Base-by-base conservation (phyloP, 257 asterid species). In the Agastache rugosa region DNA sequence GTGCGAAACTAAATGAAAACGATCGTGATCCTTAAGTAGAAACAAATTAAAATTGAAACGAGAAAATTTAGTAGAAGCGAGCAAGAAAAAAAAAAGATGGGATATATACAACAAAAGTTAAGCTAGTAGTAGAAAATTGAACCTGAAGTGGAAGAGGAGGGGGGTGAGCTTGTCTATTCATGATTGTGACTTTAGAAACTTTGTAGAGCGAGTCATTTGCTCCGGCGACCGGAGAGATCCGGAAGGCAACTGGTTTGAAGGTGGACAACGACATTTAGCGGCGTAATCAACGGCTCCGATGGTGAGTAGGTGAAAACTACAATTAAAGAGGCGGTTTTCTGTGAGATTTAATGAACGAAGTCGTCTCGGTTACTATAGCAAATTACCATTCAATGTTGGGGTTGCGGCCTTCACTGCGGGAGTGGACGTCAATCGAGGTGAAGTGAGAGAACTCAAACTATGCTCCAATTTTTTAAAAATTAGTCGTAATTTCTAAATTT, bases 111-210 rank as follows among this genome's bases (percentile, higher is more conserved):
- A 37, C 42, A 54, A 41, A 55, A 39, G 35, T 5, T 27, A 34
- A 50, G 67, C 58, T 41, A 63, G 22, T 34, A 55, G 17, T 44
- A 48, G 61, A 29, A 63, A 64, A 55, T 31, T 7, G 72, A 79
- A 87, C 87, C 85, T 85, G 82, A 31, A 78, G 69, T 45, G 67
- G 45, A 54, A 78, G 69, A 53, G 67, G 45, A 54, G 84, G 45
- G 45, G 82, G 77, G 34, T n/a, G 81, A 74, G 79, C 58, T 50
- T 45, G 76, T 67, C 3, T 71, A 16, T 77, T 72, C 59, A 74
- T 72, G 74, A 72, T 62, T 41, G 37, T 31, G 69, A 77, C 75
- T 41, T 25, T 85, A 11, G 87, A 67, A 6, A 35, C 51, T 58
- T 63, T 73, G 0, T 74, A 11, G 69, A 45, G 80, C 42, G 85